phyloP scores from a whole-genome alignment of 495 filamentous ascomycete species.

The Staphylotrichum tortipilum region DNA sequence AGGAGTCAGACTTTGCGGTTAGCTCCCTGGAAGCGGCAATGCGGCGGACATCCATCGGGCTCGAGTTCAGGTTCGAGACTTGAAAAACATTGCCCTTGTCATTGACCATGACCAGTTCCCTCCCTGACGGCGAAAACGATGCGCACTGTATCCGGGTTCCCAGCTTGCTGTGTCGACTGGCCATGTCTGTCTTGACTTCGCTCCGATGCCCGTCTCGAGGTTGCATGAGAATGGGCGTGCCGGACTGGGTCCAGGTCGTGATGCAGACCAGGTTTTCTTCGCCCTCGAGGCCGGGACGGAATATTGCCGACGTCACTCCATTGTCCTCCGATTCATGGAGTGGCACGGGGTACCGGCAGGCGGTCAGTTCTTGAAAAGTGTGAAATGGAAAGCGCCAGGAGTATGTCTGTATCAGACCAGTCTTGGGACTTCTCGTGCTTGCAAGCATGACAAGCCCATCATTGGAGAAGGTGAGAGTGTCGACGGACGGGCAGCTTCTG shows the following conservation, averaged over 20 bases:
- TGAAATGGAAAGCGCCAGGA: slow-evolving; percentile 28
- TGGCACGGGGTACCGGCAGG: slow-evolving; percentile 28
- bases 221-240: slow-evolving; percentile 29
- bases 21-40: slow-evolving; percentile 25
- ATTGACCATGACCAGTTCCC: slow-evolving; percentile 28
- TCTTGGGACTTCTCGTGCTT: slow-evolving; percentile 22
- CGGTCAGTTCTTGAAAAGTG: slow-evolving; percentile 21
- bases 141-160: slow-evolving; percentile 29
- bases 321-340: slow-evolving; percentile 33
- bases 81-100: slow-evolving; percentile 31
- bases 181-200: slow-evolving; percentile 21
- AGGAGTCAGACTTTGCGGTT: slow-evolving; percentile 23
- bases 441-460: slow-evolving; percentile 30
- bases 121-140: slow-evolving; percentile 25
- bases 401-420: slow-evolving; percentile 26
- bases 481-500: slow-evolving; percentile 24
- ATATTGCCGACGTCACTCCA: slow-evolving; percentile 25
- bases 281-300: slow-evolving; percentile 17
- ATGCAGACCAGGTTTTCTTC: slow-evolving; percentile 28
- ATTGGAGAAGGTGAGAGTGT: slow-evolving; percentile 29
- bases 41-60: slow-evolving; percentile 21
- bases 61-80: slow-evolving; percentile 28
- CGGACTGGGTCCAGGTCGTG: slow-evolving; percentile 33
- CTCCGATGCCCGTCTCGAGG: slow-evolving; percentile 25
- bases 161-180: slow-evolving; percentile 20